Conservation (phyloP, 768 basidiomycete genomes). For the Suillus weaverae region DNA sequence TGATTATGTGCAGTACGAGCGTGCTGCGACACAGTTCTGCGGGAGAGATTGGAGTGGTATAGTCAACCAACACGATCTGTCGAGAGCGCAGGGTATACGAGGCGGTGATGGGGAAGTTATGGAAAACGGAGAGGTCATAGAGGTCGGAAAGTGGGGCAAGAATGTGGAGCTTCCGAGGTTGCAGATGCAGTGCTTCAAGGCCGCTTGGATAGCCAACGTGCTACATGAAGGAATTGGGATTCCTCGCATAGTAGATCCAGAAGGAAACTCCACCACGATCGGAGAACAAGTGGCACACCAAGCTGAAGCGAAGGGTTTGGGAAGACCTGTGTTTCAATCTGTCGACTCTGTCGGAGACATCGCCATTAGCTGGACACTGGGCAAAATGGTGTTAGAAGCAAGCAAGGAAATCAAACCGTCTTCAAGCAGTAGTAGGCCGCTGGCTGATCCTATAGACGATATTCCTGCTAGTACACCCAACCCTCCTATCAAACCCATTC, state of each 20-base stretch:
- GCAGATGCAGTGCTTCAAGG: conserved; percentile 99
- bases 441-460: conserved; percentile 75
- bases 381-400: conserved; percentile 98
- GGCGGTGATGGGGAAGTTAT: conserved; percentile 69
- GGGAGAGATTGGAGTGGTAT: conserved; percentile 76
- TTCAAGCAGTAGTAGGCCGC: conserved; percentile 47
- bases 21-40: conserved; percentile 87
- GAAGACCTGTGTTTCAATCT: conserved; percentile 85
- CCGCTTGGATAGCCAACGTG: conserved; percentile 96
- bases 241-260: conserved; percentile 85
- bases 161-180: conserved; percentile 81
- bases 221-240: conserved; percentile 95
- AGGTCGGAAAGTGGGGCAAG: conserved; percentile 66
- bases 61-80: conserved; percentile 57
- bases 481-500: conserved; percentile 58
- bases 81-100: conserved; percentile 47
- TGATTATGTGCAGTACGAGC: conserved; percentile 95
- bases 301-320: conserved; percentile 81
- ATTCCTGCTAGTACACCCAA: conserved; percentile 50
- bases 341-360: conserved; percentile 90
- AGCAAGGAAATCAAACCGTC: conserved; percentile 75
- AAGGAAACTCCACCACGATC: conserved; percentile 70
- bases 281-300: conserved; percentile 72
- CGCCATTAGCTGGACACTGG: conserved; percentile 96
- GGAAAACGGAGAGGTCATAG: conserved; percentile 58